Conservation (phyloP, 73 alveolate genomes). For the Symbiodinium pilosum region DNA sequence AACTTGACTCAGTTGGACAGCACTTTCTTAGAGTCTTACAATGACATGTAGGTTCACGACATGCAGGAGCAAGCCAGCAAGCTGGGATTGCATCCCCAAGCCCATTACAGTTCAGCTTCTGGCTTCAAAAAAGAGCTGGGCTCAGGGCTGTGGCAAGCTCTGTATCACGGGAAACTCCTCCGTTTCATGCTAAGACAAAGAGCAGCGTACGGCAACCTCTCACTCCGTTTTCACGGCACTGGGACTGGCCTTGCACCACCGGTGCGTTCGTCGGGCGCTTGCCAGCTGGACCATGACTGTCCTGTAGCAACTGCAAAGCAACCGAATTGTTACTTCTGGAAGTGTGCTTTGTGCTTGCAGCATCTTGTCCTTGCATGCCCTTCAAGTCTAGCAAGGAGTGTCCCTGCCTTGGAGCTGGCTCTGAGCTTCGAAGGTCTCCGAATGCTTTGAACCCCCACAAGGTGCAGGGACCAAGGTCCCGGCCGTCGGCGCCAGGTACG, state of each 20-base stretch:
- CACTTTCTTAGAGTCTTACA: too few relatives aligned
- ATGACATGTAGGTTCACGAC: too few relatives aligned
- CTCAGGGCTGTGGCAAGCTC: constrained; percentile 41
- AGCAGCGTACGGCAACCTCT: too few relatives aligned
- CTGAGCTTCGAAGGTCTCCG: too few relatives aligned
- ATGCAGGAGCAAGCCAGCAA: too few relatives aligned
- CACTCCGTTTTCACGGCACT: not conserved
- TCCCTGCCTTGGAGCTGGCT: constrained; percentile 37
- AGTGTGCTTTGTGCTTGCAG: not conserved
- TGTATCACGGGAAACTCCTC: constrained; percentile 88
- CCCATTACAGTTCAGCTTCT: too few relatives aligned
- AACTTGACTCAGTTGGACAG: too few relatives aligned
- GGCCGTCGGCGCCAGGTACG: constrained; percentile 72
- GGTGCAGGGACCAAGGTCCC: not conserved
- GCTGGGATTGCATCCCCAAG: too few relatives aligned
- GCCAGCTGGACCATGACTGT: constrained; percentile 90
- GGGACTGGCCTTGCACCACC: constrained; percentile 71
- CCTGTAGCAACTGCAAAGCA: constrained; percentile 11
- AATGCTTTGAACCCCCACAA: too few relatives aligned
- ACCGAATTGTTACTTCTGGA: too few relatives aligned
- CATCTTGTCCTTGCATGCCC: constrained; percentile 52
- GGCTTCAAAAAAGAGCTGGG: not conserved
- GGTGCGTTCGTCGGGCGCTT: constrained; percentile 87
- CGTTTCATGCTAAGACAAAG: too few relatives aligned
- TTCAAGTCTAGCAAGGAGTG: constrained; percentile 68